Conservation (phyloP, 441 rosid species). For the Erodium texanum region DNA sequence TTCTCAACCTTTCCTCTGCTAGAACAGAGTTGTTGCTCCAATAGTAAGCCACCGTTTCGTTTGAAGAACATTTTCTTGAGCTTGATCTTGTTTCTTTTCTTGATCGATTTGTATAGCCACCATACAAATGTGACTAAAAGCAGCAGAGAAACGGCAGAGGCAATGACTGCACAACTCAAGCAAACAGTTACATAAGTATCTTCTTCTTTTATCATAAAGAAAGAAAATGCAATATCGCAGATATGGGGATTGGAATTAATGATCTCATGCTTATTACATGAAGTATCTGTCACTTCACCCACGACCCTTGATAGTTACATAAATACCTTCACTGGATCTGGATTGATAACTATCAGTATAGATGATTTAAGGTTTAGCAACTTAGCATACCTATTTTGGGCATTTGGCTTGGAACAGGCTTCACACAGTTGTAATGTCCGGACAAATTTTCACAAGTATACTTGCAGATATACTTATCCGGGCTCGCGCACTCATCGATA, state of each 20-base stretch:
- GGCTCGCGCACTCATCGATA: background rate
- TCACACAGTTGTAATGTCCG: background rate
- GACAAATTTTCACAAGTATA: background rate
- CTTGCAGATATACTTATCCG: background rate
- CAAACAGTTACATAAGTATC: too few species aligned
- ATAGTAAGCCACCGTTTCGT: background rate
- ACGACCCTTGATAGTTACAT: too few species aligned
- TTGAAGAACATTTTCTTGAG: background rate
- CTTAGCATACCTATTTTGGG: background rate
- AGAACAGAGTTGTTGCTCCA: background rate
- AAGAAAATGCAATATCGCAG: too few species aligned
- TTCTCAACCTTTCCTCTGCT: background rate
- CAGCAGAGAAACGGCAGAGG: background rate
- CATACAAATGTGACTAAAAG: background rate
- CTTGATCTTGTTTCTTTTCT: background rate
- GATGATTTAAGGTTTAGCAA: too few species aligned
- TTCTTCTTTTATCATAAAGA: too few species aligned
- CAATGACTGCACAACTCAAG: background rate
- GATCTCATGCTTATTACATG: too few species aligned
- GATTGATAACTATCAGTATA: background rate
- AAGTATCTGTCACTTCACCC: too few species aligned
- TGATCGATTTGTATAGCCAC: background rate
- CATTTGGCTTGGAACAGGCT: background rate
- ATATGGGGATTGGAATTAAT: too few species aligned
- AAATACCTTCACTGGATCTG: background rate